A percentile compares a stretch with the other conserved stretches of the same genome.
Conservation (phyloP, 2,329 filamentous ascomycete species). For the Monilinia polystroma region DNA sequence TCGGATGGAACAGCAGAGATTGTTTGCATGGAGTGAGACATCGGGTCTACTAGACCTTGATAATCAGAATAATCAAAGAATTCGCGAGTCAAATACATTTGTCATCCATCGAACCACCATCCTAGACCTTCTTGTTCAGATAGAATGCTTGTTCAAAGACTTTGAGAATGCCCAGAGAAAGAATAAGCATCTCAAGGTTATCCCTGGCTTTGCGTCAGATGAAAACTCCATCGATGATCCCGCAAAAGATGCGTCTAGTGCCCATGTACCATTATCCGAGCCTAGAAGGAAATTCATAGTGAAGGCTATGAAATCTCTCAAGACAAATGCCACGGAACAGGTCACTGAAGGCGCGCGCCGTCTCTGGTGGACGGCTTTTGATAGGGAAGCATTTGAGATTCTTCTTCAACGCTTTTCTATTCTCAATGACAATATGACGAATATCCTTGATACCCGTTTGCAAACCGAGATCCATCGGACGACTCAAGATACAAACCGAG, state of each 20-base stretch:
- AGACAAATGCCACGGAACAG: conserved; percentile 41
- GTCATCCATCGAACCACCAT: conserved; percentile 50
- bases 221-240: conserved; percentile 37
- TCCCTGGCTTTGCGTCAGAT: conserved; percentile 39
- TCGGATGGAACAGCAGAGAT: conserved; percentile 51
- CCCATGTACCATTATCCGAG: conserved; percentile 47
- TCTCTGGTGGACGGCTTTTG: conserved; percentile 49
- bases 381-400: conserved; percentile 48
- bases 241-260: conserved; percentile 47
- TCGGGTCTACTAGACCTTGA: conserved; percentile 49
- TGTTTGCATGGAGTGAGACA: conserved; percentile 52
- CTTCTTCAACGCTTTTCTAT: conserved; percentile 47
- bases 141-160: conserved; percentile 49
- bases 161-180: conserved; percentile 47
- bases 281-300: conserved; percentile 47
- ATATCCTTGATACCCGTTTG: conserved; percentile 48
- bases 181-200: conserved; percentile 43
- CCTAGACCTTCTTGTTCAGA: conserved; percentile 50
- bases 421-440: conserved; percentile 51
- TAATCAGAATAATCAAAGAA: conserved; percentile 44
- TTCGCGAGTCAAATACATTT: conserved; percentile 50
- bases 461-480: conserved; percentile 50
- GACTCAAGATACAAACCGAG: conserved; percentile 50
- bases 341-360: conserved; percentile 35
- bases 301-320: conserved; percentile 46